Evolutionary conservation across 108 stramenopile genomes (phyloP).

Genomic region (Chaetoceros muelleri): DNA sequence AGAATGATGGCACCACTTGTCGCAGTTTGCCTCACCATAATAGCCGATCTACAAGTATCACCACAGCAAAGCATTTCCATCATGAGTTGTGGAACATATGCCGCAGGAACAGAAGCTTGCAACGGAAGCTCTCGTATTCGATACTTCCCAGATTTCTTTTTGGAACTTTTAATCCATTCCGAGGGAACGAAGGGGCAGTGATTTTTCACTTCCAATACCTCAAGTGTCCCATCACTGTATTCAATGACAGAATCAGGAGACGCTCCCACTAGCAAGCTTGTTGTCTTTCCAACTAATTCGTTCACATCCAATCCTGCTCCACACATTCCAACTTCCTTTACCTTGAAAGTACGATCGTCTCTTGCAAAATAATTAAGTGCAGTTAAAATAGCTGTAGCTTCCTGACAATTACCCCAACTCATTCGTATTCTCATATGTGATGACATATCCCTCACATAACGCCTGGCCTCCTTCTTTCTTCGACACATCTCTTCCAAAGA

Average conservation of each 20-base stretch:
- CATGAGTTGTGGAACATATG: slow-evolving; percentile 76
- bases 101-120: slow-evolving; percentile 28
- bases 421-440: slow-evolving; percentile 40
- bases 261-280: slow-evolving; percentile 50
- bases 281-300: slow-evolving; percentile 7
- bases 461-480: slow-evolving; percentile 10
- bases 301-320: slow-evolving; percentile 50
- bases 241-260: slow-evolving; percentile 67
- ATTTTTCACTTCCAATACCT: slow-evolving; percentile 83
- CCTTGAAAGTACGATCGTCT: slow-evolving; percentile 17
- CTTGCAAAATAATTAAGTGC: slow-evolving; percentile 71
- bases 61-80: slow-evolving; percentile 82
- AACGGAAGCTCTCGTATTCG: slow-evolving; percentile 19
- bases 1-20: slow-evolving; percentile 63
- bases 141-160: slow-evolving; percentile 19
- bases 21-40: slow-evolving; percentile 79
- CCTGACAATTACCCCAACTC: slow-evolving; percentile 81
- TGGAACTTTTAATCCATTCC: not conserved
- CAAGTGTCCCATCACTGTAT: slow-evolving; percentile 55
- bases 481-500: slow-evolving; percentile 21
- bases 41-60: slow-evolving; percentile 44
- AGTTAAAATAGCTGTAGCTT: slow-evolving; percentile 68
- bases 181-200: slow-evolving; percentile 71
- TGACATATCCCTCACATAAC: slow-evolving; percentile 6
- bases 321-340: slow-evolving; percentile 81